Evolutionary conservation across 2,329 filamentous ascomycete species (phyloP), one percentile per base, ranked within the genome.

Genomic region (Talaromyces amestolkiae): DNA sequence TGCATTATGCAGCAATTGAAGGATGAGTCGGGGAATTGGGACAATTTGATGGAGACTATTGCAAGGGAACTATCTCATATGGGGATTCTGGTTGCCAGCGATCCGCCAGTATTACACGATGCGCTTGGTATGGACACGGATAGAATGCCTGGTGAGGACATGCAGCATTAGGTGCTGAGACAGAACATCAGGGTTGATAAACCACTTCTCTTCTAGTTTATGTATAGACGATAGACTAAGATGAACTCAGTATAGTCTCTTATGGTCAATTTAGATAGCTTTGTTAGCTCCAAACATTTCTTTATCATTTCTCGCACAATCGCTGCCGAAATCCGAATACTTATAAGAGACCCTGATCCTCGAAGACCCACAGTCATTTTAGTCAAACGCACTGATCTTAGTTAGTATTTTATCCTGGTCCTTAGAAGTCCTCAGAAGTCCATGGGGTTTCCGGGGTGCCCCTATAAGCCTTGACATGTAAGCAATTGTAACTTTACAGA

Each of bases 21-120:
- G 13, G 54, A 58, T 58, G 54, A 39, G 19, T 39, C 33, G 7
- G 54, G 54, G 8, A 24, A 37, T 33, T 58, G 54, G 80, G 49
- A 63, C 24, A 39, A 19, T 53, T 33, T 53, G 49, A 53, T 53
- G 49, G 49, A 53, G 17, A 53, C 27, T 19, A 53, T 53, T 19
- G 49, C 49, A 8, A 15, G 27, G n/a, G 49, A 53, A 17, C 33
- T 53, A 53, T 53, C 49, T n/a, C 49, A 53, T 53, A 11, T 53
- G 49, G 49, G 49, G 9, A 53, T 53, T 9, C 17, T 53, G 27
- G 49, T 53, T n/a, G 49, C 49, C 10, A 53, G 49, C 33, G 49
- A 53, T 19, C 49, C 49, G 17, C 49, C 27, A 33, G 49, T 53
- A 31, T 19, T 53, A 33, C 24, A 53, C 15, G 49, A 53, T 19